Evolutionary conservation across 169 alveolate species (phyloP), one percentile per base, ranked within the genome.

Genomic region (Babesia bovis): DNA sequence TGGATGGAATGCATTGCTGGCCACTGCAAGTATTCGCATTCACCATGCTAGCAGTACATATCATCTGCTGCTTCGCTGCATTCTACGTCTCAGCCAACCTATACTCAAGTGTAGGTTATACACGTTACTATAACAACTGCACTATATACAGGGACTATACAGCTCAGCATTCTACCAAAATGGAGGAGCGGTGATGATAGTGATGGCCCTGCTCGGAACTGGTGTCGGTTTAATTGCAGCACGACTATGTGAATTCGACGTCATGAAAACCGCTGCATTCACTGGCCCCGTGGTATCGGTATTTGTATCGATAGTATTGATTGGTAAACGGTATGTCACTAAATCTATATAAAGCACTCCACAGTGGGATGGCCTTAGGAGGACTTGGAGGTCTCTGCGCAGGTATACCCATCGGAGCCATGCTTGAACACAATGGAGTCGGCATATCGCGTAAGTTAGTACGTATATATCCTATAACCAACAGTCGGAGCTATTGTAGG

Each of bases 1-100:
- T 78, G 44, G 75, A 78, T 21, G 75, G 81, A 12, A 13, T 67
- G 59, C 76, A 58, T 68, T 78, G 87, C 68, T 78, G 87, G 87
- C 87, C 87, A 19, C 19, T 78, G 44, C 21, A 56, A 45, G 83
- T 69, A 49, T 78, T 78, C 61, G 13, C 83, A 25, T 32, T 78
- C 26, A 45, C 83, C n/a, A 59, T 68, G 57, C 1, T 56, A 40
- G 57, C 61, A 33, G 35, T 47, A 28, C 87, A 78, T 42, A 5
- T 69, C 35, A 33, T 68, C 3, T 49, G 59, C 57, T 50, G 53
- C 47, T 35, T 47, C 17, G 26, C 58, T 13, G 44, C 68, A 9
- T 26, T 78, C 3, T 58, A 78, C 67, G 53, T 69, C 35, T 33
- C 77, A 9, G 53, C 83, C n/a, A 53, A 21, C 38, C 47, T 78